These are phyloP conservation scores for Stropharia rugosoannulata DNA, from an alignment of 768 basidiomycete species.

Conservation along the genomic window DNA sequence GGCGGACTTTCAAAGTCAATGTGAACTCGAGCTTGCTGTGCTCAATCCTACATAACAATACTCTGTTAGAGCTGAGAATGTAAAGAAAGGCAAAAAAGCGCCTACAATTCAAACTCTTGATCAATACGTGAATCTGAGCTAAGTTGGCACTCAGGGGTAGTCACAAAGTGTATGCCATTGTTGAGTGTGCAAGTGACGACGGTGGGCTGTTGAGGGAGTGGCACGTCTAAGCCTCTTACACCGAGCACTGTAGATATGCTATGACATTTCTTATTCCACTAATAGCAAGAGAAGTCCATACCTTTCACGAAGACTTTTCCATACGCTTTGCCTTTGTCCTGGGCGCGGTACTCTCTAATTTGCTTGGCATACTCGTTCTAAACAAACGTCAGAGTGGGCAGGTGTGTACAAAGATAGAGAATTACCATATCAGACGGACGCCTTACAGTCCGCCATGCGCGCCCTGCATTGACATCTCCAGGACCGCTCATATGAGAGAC, in stretches of 20 bases:
- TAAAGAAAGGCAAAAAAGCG: not conserved
- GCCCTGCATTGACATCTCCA: conserved; percentile 80
- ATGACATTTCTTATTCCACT: conserved; percentile 10
- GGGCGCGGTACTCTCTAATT: conserved; percentile 75
- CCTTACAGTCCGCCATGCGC: conserved; percentile 85
- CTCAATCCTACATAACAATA: conserved; percentile 59
- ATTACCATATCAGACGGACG: conserved; percentile 93
- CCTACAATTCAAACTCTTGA: conserved; percentile 90
- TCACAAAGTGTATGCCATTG: conserved; percentile 96
- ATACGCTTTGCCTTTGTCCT: conserved; percentile 79
- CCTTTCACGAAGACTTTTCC: conserved; percentile 97
- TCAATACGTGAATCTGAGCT: conserved; percentile 62
- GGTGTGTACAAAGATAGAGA: conserved; percentile 7
- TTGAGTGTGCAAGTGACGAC: conserved; percentile 85
- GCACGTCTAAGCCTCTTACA: conserved; percentile 71
- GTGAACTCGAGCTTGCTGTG: conserved; percentile 96
- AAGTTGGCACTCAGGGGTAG: conserved; percentile 77
- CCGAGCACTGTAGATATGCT: conserved; percentile 58
- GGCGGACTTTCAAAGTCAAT: conserved; percentile 81
- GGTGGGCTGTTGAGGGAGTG: conserved; percentile 76
- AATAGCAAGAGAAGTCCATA: conserved; percentile 24
- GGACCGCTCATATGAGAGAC: conserved; percentile 70
- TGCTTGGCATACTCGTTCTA: conserved; percentile 95
- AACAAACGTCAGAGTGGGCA: conserved; percentile 1
- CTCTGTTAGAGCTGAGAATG: not conserved